These are phyloP conservation scores for Catunica adiposa DNA, from an alignment of 2,329 filamentous ascomycete species.

Conservation along the genomic window DNA sequence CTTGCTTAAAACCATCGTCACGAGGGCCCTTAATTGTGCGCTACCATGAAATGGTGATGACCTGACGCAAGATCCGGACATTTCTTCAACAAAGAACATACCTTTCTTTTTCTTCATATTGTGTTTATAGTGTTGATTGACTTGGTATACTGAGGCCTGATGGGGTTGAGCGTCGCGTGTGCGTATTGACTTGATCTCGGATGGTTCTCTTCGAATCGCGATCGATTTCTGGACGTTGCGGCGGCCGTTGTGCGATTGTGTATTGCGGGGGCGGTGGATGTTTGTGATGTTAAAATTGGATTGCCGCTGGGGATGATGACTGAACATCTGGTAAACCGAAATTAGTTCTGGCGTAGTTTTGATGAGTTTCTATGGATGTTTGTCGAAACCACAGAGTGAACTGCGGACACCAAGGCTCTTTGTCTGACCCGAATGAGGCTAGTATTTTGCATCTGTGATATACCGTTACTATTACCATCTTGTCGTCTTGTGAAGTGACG, in stretches of 20 bases:
- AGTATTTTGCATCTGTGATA: no score
- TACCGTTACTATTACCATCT: no score
- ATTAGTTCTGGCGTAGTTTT: constrained; percentile 11
- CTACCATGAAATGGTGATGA: constrained; percentile 52
- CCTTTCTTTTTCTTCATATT: neutral
- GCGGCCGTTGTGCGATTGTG: constrained; percentile 1
- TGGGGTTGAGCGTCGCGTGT: neutral
- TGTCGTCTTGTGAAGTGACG: no score
- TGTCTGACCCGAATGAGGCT: constrained; percentile 3
- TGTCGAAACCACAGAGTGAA: constrained; percentile 8
- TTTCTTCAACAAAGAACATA: no score
- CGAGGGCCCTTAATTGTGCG: constrained; percentile 38
- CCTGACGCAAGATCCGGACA: constrained; percentile 46
- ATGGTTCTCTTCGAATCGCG: neutral
- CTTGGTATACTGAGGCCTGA: neutral
- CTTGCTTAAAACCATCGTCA: constrained; percentile 54
- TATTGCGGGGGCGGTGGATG: no score
- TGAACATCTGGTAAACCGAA: constrained; percentile 15
- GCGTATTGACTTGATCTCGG: neutral
- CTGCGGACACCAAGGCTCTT: constrained; percentile 12
- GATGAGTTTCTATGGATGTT: neutral
- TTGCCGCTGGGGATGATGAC: constrained; percentile 10
- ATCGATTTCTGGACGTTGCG: constrained; percentile 3
- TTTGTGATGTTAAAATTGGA: neutral
- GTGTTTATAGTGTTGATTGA: neutral